A percentile compares a stretch with the other conserved stretches of the same genome.
phyloP scores from a whole-genome alignment of 2,329 filamentous ascomycete genomes.

The Xylariaceae sp. region DNA sequence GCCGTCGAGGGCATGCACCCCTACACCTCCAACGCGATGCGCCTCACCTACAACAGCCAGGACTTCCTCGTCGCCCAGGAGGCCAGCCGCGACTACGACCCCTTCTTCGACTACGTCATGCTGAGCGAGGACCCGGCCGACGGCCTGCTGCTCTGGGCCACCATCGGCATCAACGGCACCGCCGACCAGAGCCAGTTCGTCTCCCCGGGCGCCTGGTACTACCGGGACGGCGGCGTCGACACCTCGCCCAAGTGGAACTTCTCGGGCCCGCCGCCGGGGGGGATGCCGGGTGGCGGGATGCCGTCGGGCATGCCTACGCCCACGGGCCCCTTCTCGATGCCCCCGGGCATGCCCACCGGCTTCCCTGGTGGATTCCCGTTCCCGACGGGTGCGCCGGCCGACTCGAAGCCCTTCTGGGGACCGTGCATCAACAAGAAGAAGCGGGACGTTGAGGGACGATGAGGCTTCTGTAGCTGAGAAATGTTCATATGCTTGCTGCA shows the following conservation, averaged over 20 bases:
- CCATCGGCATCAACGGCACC: constrained; percentile 40
- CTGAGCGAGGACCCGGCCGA: constrained; percentile 47
- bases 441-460: constrained; percentile 8
- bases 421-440: constrained; percentile 20
- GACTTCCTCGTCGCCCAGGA: constrained; percentile 45
- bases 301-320: constrained; percentile 7
- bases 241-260: constrained; percentile 13
- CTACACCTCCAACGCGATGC: constrained; percentile 38
- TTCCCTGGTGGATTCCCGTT: constrained; percentile 7
- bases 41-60: constrained; percentile 42
- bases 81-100: constrained; percentile 27
- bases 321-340: constrained; percentile 8
- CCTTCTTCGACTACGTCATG: constrained; percentile 52
- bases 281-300: constrained; percentile 11
- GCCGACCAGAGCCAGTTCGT: constrained; percentile 18
- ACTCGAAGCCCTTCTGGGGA: constrained; percentile 14
- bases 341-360: constrained; percentile 4
- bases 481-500: not conserved
- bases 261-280: constrained; percentile 3
- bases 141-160: constrained; percentile 49
- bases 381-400: constrained; percentile 9
- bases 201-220: constrained; percentile 13
- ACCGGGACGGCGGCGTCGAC: constrained; percentile 18
- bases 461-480: not conserved
- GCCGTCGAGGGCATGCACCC: constrained; percentile 44